Evolutionary conservation across 179 eudicot genomes (phyloP).

Genomic region (Silene noctiflora): DNA sequence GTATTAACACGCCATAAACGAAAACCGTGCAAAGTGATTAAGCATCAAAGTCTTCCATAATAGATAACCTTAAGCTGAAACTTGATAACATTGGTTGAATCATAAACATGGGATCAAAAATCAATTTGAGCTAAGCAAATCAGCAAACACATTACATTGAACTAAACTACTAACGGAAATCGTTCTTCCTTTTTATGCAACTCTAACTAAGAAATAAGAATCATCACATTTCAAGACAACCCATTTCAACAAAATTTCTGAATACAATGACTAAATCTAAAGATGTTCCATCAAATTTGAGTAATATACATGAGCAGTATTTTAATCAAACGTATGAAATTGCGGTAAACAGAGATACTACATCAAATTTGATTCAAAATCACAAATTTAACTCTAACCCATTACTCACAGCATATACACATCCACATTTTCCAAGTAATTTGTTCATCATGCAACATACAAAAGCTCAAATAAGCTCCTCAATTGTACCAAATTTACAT

Average conservation of each 20-base stretch:
- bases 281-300: neutral
- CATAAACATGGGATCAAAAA: neutral
- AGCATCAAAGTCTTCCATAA: neutral
- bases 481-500: neutral
- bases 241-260: neutral
- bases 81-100: no score
- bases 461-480: neutral
- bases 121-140: neutral
- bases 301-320: no score
- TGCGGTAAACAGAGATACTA: no score
- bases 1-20: neutral
- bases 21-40: neutral
- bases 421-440: neutral
- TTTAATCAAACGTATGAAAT: no score
- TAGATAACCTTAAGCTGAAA: neutral
- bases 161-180: neutral
- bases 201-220: neutral
- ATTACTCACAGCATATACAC: neutral
- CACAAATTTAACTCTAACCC: neutral
- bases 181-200: neutral
- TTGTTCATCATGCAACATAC: constrained; percentile 17
- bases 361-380: neutral
- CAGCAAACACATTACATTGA: no score
- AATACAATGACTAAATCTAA: neutral
- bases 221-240: neutral